phyloP scores from a whole-genome alignment of 1,139 yeast species.

The Candida glucosophila region DNA sequence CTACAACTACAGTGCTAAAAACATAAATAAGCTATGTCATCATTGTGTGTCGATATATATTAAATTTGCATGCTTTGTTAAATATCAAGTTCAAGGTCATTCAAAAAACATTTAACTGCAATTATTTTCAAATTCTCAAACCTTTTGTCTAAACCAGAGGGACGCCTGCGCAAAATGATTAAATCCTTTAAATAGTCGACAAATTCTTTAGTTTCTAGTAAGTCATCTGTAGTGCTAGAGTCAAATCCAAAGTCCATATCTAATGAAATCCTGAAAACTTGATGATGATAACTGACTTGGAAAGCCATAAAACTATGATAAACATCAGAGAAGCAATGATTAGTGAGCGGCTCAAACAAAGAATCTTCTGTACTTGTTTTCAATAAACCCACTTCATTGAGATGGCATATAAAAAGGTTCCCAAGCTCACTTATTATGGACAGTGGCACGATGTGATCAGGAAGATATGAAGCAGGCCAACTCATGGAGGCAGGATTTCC shows the following conservation, averaged over 20 bases:
- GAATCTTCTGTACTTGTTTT: slow-evolving; percentile 1
- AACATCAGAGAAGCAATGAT: background rate
- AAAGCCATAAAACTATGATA: slow-evolving; percentile 4
- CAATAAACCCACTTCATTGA: slow-evolving; percentile 3
- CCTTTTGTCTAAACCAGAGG: slow-evolving; percentile 1
- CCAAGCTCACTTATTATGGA: slow-evolving; percentile 5
- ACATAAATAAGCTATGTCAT: too few relatives aligned
- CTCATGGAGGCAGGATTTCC: slow-evolving; percentile 1
- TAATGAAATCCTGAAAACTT: slow-evolving; percentile 3
- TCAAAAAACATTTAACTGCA: slow-evolving; percentile 4
- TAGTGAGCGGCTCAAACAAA: background rate
- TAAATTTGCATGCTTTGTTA: too few relatives aligned
- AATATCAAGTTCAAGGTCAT: slow-evolving; percentile 6
- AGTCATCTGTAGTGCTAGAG: slow-evolving; percentile 1
- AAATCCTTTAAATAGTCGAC: slow-evolving; percentile 4
- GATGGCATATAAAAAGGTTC: slow-evolving; percentile 3
- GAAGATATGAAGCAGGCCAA: slow-evolving; percentile 2
- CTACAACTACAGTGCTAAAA: too few relatives aligned
- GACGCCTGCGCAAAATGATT: slow-evolving; percentile 2
- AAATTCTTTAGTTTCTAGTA: slow-evolving; percentile 3
- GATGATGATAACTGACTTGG: slow-evolving; percentile 1
- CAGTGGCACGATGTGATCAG: slow-evolving; percentile 3
- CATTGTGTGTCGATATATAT: too few relatives aligned
- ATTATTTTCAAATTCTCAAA: slow-evolving; percentile 1
- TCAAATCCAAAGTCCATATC: slow-evolving; percentile 1